Percentiles rank a stretch among this genome's conserved stretches.
Conservation (phyloP, 768 basidiomycete species). For the Trichaptum fuscoviolaceum region DNA sequence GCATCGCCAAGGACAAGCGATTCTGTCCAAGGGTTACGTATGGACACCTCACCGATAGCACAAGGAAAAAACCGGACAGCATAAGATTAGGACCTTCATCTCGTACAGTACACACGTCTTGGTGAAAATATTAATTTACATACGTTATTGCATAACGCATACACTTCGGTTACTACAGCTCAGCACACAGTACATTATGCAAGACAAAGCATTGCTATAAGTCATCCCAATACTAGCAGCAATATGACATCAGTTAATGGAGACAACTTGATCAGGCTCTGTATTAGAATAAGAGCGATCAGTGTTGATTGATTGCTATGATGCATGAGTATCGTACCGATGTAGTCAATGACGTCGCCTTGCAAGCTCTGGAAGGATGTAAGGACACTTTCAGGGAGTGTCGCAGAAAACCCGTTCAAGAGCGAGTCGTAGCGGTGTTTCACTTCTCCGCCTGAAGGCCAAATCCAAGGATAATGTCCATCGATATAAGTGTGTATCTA, state of each 20-base stretch:
- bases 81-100: too few relatives aligned
- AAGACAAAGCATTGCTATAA: not conserved
- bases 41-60: too few relatives aligned
- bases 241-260: not conserved
- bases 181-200: not conserved
- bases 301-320: not conserved
- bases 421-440: slow-evolving; percentile 31
- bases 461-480: slow-evolving; percentile 3
- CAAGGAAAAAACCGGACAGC: not conserved
- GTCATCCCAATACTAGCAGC: not conserved
- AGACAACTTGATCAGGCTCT: not conserved
- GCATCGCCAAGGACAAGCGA: not conserved
- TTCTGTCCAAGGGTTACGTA: not conserved
- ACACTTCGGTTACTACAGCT: not conserved
- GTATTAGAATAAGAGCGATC: not conserved
- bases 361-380: slow-evolving; percentile 27
- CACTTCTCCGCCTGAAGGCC: slow-evolving; percentile 37
- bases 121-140: too few relatives aligned
- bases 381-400: slow-evolving; percentile 29
- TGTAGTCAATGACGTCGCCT: slow-evolving; percentile 35
- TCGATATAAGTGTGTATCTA: not conserved
- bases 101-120: too few relatives aligned
- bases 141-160: not conserved
- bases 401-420: slow-evolving; percentile 44
- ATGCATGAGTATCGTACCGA: slow-evolving; percentile 31